Percentiles rank a stretch among this genome's conserved stretches.
Evolutionary conservation across 2,329 filamentous ascomycete species (phyloP).

Genomic region (Aureobasidium subglaciale): DNA sequence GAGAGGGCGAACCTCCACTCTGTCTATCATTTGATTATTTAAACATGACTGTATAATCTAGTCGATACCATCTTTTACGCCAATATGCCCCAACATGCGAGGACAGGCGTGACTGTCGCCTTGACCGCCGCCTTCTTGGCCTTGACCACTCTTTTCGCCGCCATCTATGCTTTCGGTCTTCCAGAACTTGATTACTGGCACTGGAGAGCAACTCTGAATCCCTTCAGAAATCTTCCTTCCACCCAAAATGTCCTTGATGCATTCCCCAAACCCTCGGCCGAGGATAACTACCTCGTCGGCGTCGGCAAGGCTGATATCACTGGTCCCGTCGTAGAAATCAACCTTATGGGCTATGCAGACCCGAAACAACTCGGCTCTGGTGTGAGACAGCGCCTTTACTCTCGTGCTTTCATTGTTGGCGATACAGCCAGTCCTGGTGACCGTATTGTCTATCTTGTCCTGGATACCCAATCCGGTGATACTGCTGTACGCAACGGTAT

Average conservation of each 20-base stretch:
- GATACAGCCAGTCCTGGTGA: conserved; percentile 58
- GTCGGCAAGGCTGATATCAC: conserved; percentile 68
- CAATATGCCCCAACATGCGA: neutral
- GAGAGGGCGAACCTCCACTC: too few relatives aligned
- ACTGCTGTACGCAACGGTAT: conserved; percentile 86
- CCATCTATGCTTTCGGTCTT: conserved; percentile 29
- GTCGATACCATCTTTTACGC: neutral
- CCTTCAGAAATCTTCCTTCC: neutral
- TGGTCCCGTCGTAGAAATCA: conserved; percentile 80
- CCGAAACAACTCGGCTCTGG: conserved; percentile 75
- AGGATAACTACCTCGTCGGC: conserved; percentile 54
- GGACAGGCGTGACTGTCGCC: conserved; percentile 28
- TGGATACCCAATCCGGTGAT: conserved; percentile 83
- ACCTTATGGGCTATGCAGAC: conserved; percentile 87
- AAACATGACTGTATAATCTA: neutral
- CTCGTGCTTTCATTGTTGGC: conserved; percentile 81
- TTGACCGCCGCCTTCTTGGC: conserved; percentile 30
- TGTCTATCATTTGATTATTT: neutral
- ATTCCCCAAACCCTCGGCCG: conserved; percentile 19
- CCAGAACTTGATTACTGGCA: conserved; percentile 33
- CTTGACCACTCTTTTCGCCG: conserved; percentile 29
- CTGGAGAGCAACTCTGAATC: conserved; percentile 19
- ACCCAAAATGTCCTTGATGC: neutral
- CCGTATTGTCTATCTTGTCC: conserved; percentile 77
- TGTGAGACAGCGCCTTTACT: conserved; percentile 79